Evolutionary conservation across 164 flowering plant genomes (phyloP).

Genomic region (Euptelea pleiosperma): DNA sequence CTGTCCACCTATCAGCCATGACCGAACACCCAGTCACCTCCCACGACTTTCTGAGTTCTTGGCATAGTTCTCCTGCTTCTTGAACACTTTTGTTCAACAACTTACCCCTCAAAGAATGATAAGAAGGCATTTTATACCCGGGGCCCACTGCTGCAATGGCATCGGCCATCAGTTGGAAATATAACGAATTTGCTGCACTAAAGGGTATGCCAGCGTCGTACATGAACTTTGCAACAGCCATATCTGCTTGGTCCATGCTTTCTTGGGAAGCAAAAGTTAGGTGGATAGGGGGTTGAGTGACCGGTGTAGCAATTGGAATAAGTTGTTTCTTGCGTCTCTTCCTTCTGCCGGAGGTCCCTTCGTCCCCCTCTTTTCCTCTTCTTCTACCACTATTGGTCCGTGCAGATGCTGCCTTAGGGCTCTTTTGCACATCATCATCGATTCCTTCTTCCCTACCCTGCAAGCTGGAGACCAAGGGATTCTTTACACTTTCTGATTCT

Average conservation of each 20-base stretch:
- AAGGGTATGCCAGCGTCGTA: conserved; percentile 40
- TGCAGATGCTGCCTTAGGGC: conserved; percentile 1
- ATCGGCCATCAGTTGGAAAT: conserved; percentile 45
- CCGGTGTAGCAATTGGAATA: conserved; percentile 22
- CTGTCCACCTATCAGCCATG: conserved; percentile 45
- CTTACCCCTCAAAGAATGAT: conserved; percentile 32
- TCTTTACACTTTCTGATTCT: conserved; percentile 17
- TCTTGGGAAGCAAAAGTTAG: conserved; percentile 30
- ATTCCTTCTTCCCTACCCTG: conserved; percentile 20
- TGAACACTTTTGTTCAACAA: conserved; percentile 29
- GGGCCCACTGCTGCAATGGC: conserved; percentile 48
- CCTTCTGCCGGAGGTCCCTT: conserved; percentile 20
- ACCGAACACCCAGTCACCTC: conserved; percentile 45
- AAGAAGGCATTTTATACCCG: conserved; percentile 43
- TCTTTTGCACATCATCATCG: conserved; percentile 14
- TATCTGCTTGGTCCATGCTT: conserved; percentile 35
- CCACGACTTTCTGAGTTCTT: conserved; percentile 38
- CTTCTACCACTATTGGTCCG: conserved; percentile 18
- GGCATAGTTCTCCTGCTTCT: conserved; percentile 26
- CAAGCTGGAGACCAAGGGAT: conserved; percentile 14
- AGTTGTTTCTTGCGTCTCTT: conserved; percentile 27
- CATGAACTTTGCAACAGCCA: conserved; percentile 44
- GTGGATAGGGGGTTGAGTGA: conserved; percentile 26
- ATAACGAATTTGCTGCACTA: conserved; percentile 35
- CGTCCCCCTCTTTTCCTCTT: conserved; percentile 24